These are phyloP conservation scores for Meredithiella fracta DNA, from an alignment of 2,329 filamentous ascomycete species.

Conservation along the genomic window DNA sequence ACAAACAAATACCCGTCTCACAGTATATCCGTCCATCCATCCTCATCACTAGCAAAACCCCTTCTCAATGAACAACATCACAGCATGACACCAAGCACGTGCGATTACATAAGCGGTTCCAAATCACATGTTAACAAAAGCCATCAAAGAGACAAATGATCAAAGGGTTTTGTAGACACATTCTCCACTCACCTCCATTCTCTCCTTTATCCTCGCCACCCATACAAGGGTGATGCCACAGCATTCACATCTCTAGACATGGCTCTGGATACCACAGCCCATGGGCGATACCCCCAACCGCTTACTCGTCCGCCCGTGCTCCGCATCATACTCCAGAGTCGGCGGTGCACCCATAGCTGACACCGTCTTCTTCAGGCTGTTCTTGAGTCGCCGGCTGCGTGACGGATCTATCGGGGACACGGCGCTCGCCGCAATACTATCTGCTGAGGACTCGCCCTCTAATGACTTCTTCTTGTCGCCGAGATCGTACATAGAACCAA, in stretches of 20 bases:
- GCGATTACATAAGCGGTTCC: background rate
- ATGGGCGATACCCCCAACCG: slow-evolving; percentile 14
- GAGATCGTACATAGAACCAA: slow-evolving; percentile 6
- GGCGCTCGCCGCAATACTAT: background rate
- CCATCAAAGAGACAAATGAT: too few species aligned
- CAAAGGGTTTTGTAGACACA: too few species aligned
- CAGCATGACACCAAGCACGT: background rate
- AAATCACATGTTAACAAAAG: too few species aligned
- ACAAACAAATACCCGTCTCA: too few species aligned
- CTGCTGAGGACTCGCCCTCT: background rate
- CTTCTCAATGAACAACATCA: too few species aligned
- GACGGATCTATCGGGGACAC: slow-evolving; percentile 2
- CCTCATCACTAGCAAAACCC: too few species aligned
- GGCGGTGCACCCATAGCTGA: slow-evolving; percentile 15
- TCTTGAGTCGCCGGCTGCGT: slow-evolving; percentile 11
- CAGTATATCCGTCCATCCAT: too few species aligned
- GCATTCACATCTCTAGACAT: slow-evolving; percentile 7
- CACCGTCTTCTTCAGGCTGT: slow-evolving; percentile 14
- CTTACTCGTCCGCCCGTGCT: slow-evolving; percentile 13
- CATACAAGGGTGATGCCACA: background rate
- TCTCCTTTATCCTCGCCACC: too few species aligned
- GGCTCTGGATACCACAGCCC: slow-evolving; percentile 11
- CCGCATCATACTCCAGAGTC: slow-evolving; percentile 14
- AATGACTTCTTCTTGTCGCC: background rate
- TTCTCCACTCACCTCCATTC: too few species aligned